Evolutionary conservation across 208 protist genomes (phyloP).

Genomic region (Leptomonas seymouri): DNA sequence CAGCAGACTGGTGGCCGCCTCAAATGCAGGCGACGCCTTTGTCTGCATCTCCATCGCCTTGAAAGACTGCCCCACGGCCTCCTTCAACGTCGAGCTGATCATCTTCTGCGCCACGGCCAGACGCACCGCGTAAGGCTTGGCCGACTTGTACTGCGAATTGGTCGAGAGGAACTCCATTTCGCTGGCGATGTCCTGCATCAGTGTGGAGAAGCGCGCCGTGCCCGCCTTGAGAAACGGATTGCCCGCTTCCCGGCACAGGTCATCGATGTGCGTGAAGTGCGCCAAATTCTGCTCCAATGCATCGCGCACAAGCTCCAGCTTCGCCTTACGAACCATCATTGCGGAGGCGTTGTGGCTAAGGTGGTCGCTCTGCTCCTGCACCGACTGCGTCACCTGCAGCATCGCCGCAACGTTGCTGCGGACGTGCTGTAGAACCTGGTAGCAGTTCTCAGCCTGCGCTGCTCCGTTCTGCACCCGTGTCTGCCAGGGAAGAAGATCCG

Average conservation of each 20-base stretch:
- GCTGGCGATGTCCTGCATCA: slow-evolving; percentile 79
- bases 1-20: slow-evolving; percentile 21
- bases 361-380: slow-evolving; percentile 78
- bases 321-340: slow-evolving; percentile 72
- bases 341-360: slow-evolving; percentile 77
- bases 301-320: slow-evolving; percentile 76
- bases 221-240: slow-evolving; percentile 61
- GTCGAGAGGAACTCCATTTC: slow-evolving; percentile 79
- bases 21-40: slow-evolving; percentile 28
- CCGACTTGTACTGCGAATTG: slow-evolving; percentile 75
- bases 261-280: slow-evolving; percentile 84
- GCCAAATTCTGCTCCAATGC: slow-evolving; percentile 68
- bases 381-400: slow-evolving; percentile 64
- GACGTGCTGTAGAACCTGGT: slow-evolving; percentile 45
- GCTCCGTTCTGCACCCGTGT: slow-evolving; percentile 43
- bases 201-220: slow-evolving; percentile 60
- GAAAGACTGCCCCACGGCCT: slow-evolving; percentile 60
- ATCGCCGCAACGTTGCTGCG: slow-evolving; percentile 56
- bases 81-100: slow-evolving; percentile 47
- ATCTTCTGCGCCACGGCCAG: slow-evolving; percentile 67
- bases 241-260: slow-evolving; percentile 67
- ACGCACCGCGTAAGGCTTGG: slow-evolving; percentile 70
- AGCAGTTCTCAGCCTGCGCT: slow-evolving; percentile 50
- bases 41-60: slow-evolving; percentile 29
- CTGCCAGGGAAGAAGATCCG: slow-evolving; percentile 49